These are phyloP conservation scores for Metschnikowia amazonensis DNA, from an alignment of 805 yeast species.

Conservation along the genomic window DNA sequence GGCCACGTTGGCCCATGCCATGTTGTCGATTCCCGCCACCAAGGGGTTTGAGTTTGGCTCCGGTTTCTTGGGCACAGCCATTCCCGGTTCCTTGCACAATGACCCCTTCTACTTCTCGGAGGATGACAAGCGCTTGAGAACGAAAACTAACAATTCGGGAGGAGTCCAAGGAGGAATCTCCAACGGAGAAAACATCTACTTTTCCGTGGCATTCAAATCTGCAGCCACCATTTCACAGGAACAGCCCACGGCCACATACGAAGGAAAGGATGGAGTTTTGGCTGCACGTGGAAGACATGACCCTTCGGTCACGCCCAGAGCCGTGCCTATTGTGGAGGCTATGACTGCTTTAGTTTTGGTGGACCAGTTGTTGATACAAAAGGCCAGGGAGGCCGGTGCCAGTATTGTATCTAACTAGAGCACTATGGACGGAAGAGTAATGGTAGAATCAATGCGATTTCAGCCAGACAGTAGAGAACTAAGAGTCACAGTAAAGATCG, in stretches of 20 bases:
- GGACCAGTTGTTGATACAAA: constrained; percentile 81
- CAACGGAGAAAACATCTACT: constrained; percentile 93
- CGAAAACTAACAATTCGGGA: constrained; percentile 88
- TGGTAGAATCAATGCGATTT: too few species aligned
- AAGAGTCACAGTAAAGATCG: too few species aligned
- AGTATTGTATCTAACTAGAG: constrained; percentile 9
- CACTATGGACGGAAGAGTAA: too few species aligned
- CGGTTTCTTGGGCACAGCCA: constrained; percentile 84
- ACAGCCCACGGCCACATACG: constrained; percentile 84
- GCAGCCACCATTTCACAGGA: constrained; percentile 96
- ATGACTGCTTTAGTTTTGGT: constrained; percentile 95
- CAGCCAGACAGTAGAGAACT: too few species aligned
- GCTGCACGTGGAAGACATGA: constrained; percentile 99
- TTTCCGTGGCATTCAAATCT: constrained; percentile 94
- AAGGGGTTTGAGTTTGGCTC: constrained; percentile 98
- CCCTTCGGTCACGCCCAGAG: constrained; percentile 97
- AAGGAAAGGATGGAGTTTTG: constrained; percentile 80
- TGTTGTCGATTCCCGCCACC: constrained; percentile 96
- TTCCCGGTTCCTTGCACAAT: constrained; percentile 93
- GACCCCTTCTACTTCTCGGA: constrained; percentile 74
- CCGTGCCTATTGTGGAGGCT: constrained; percentile 96
- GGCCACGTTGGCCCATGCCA: constrained; percentile 94
- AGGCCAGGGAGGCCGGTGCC: constrained; percentile 57
- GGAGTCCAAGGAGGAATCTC: constrained; percentile 98
- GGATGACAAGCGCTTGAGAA: constrained; percentile 63